These are phyloP conservation scores for Podospora pseudocomata DNA, from an alignment of 495 filamentous ascomycete species.

Conservation along the genomic window DNA sequence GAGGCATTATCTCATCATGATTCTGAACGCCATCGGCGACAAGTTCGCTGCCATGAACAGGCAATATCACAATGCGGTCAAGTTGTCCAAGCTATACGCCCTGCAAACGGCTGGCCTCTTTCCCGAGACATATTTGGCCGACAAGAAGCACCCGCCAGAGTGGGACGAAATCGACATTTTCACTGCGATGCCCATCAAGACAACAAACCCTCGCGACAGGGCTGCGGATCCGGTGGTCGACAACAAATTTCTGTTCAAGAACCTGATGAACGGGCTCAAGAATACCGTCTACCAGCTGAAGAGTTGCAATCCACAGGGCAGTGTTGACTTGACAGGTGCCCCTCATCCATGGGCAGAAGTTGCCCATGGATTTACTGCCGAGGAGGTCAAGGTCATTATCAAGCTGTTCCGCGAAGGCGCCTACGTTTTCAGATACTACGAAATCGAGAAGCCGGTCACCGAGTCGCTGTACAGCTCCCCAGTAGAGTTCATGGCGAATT, in stretches of 20 bases:
- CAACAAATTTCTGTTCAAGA: slow-evolving; percentile 98
- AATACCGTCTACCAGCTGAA: slow-evolving; percentile 94
- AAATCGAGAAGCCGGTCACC: slow-evolving; percentile 71
- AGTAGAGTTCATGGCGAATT: slow-evolving; percentile 85
- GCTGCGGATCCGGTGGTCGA: slow-evolving; percentile 91
- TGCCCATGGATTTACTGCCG: slow-evolving; percentile 92
- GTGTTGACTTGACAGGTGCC: slow-evolving; percentile 70
- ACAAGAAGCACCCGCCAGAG: slow-evolving; percentile 73
- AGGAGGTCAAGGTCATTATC: slow-evolving; percentile 93
- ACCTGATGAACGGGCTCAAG: slow-evolving; percentile 94
- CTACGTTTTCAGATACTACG: slow-evolving; percentile 93
- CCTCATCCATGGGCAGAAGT: slow-evolving; percentile 93
- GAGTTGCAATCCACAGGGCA: slow-evolving; percentile 70
- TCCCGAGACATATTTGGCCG: slow-evolving; percentile 77
- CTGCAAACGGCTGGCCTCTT: slow-evolving; percentile 61
- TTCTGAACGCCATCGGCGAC: slow-evolving; percentile 93
- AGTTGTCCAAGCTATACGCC: slow-evolving; percentile 72
- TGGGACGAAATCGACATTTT: slow-evolving; percentile 99
- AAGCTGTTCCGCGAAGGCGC: slow-evolving; percentile 97
- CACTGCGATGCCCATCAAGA: slow-evolving; percentile 91
- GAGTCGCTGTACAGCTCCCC: slow-evolving; percentile 74
- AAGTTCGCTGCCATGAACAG: slow-evolving; percentile 98
- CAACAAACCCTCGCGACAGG: slow-evolving; percentile 85
- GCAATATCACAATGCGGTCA: slow-evolving; percentile 90
- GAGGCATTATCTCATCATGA: slow-evolving; percentile 94